phyloP scores from a whole-genome alignment of 129 eudicot species.

The Tagetes erecta region DNA sequence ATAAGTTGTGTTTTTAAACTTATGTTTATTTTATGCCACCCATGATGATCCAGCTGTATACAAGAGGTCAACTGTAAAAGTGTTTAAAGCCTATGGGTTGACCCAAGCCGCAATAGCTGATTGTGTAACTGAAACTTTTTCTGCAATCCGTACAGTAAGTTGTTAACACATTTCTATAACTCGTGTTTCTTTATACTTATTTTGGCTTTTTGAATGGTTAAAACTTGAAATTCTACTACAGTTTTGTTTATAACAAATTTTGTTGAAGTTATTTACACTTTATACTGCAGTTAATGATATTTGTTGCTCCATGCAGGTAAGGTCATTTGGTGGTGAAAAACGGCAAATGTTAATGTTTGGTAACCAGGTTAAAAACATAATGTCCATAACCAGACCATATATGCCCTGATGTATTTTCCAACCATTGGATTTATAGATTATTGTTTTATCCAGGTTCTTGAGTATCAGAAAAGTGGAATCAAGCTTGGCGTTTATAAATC shows the following conservation, averaged over 20 bases:
- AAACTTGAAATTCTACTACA: background rate
- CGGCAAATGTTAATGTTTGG: constrained; percentile 93
- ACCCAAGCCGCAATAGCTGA: constrained; percentile 91
- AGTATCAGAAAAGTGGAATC: constrained; percentile 75
- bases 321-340: constrained; percentile 96
- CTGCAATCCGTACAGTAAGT: constrained; percentile 97
- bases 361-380: constrained; percentile 57
- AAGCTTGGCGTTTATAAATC: constrained; percentile 86
- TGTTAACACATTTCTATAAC: background rate
- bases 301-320: constrained; percentile 58
- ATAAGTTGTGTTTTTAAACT: constrained; percentile 8
- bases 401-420: constrained; percentile 18
- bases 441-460: constrained; percentile 55
- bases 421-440: constrained; percentile 14
- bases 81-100: constrained; percentile 88
- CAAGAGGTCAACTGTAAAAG: constrained; percentile 84
- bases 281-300: background rate
- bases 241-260: background rate
- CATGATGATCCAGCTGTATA: constrained; percentile 61
- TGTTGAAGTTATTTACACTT: constrained; percentile 2
- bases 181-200: background rate
- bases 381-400: background rate
- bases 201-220: constrained; percentile 13
- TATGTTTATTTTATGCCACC: constrained; percentile 6
- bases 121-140: constrained; percentile 86